Evolutionary conservation across 2,329 filamentous ascomycete species (phyloP).

Genomic region (Parafenestella ontariensis): DNA sequence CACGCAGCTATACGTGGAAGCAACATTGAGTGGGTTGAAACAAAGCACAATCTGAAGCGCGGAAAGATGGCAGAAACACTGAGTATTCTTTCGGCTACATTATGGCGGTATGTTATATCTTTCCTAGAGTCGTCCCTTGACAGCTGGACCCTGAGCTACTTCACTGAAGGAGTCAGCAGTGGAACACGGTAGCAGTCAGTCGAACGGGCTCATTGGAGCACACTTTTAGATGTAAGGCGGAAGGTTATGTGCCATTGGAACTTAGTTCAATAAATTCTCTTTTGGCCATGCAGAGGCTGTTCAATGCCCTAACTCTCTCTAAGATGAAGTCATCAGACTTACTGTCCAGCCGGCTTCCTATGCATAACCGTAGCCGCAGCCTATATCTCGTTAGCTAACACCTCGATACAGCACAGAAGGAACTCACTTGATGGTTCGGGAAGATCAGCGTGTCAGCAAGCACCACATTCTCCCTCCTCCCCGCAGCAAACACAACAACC

Average conservation of each 20-base stretch:
- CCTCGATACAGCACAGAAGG: conserved; percentile 6
- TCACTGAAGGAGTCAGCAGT: background rate
- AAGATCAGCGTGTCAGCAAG: conserved; percentile 86
- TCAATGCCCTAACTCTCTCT: background rate
- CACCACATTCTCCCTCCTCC: conserved; percentile 87
- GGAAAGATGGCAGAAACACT: background rate
- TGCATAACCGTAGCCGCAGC: conserved; percentile 49
- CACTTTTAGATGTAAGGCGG: background rate
- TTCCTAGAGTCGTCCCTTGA: background rate
- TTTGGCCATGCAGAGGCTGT: background rate
- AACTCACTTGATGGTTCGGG: conserved; percentile 83
- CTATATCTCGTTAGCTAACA: conserved; percentile 27
- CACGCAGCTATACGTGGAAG: too few relatives aligned
- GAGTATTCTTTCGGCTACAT: too few relatives aligned
- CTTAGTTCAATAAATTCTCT: background rate
- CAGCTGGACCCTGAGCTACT: background rate
- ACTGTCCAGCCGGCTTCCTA: conserved; percentile 32
- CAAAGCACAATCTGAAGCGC: background rate
- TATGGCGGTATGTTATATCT: background rate
- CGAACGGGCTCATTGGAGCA: background rate
- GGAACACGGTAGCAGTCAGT: background rate
- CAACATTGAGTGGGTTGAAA: background rate
- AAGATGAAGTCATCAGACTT: background rate
- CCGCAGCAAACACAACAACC: conserved; percentile 83
- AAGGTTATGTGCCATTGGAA: background rate